Evolutionary conservation across 2,329 filamentous ascomycete species (phyloP), one percentile per base, ranked within the genome.

Genomic region (Xylariaceae sp.): DNA sequence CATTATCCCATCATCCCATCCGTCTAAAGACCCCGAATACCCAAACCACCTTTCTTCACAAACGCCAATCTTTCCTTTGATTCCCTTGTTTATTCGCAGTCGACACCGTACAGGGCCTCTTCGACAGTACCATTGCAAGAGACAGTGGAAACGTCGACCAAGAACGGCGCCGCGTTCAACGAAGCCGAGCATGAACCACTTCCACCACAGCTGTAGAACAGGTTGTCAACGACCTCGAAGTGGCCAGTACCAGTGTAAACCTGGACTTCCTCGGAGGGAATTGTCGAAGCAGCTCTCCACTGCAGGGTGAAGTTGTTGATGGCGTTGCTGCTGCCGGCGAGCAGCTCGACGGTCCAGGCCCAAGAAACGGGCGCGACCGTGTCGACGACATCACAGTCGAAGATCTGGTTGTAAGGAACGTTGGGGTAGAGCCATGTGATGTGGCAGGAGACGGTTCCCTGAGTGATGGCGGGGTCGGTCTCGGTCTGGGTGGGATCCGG

Each of bases 341-440:
- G 45, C 3, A 72, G 61, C 62, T 68, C 63, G 11, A 72, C 57
- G 4, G 64, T 67, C 71, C 71, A 73, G 34, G 60, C 61, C 49
- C 66, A 63, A 41, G 50, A 3, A 41, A 39, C 7, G 18, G 57
- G 48, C 4, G 55, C 39, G 6, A 44, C 52, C n/a, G 50, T 50
- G 13, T 58, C 56, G 10, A 48, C 47, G 23, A 65, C 56, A 2
- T 54, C 52, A 55, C 68, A 71, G 11, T 63, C 61, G 23, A 57
- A 30, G 15, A 58, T 44, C 6, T 63, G 55, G 35, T 55, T 60
- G 59, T 69, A 67, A 5, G 66, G 63, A 2, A 45, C 53, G n/a
- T 59, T 5, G 8, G 59, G 52, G 7, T 59, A 57, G 1, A 44
- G 17, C 68, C 69, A 73, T 18, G 57, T 41, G n/a, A 68, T 58